Evolutionary conservation across 2,329 filamentous ascomycete genomes (phyloP).

Genomic region (Stenocarpella maydis): DNA sequence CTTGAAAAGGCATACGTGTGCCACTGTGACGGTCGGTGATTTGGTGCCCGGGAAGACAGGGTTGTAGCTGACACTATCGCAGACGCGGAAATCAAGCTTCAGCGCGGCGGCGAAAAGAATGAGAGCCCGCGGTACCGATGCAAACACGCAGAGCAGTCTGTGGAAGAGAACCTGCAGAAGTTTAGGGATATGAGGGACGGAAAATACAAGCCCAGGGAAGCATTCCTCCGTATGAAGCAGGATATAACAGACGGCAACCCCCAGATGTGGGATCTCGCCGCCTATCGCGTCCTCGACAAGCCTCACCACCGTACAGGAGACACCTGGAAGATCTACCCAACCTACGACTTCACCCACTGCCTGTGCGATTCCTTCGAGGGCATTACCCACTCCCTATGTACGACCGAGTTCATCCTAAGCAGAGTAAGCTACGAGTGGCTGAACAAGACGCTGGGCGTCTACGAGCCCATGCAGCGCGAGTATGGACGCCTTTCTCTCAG

Average conservation of each 20-base stretch:
- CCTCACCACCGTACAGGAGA: conserved; percentile 81
- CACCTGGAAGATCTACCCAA: conserved; percentile 93
- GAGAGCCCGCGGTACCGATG: conserved; percentile 80
- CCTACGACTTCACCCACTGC: conserved; percentile 92
- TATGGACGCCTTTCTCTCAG: conserved; percentile 76
- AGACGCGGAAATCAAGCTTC: conserved; percentile 83
- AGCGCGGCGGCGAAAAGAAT: conserved; percentile 79
- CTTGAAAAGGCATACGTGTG: conserved; percentile 83
- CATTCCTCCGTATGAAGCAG: conserved; percentile 93
- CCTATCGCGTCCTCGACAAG: conserved; percentile 78
- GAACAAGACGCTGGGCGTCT: conserved; percentile 81
- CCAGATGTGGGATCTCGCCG: conserved; percentile 95
- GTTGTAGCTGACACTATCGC: background rate
- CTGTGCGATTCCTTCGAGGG: conserved; percentile 91
- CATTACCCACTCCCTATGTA: conserved; percentile 72
- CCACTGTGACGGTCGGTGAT: conserved; percentile 68
- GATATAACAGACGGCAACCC: conserved; percentile 84
- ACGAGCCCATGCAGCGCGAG: conserved; percentile 88
- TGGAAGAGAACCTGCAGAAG: conserved; percentile 80
- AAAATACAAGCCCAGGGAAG: conserved; percentile 85
- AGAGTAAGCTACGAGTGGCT: conserved; percentile 91
- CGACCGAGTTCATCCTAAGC: conserved; percentile 35
- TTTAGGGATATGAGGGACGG: conserved; percentile 93
- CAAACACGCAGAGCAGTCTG: conserved; percentile 76
- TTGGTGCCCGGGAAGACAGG: background rate